Base-by-base conservation (phyloP, 495 filamentous ascomycete species). In the Astrothelium macrocarpum region DNA sequence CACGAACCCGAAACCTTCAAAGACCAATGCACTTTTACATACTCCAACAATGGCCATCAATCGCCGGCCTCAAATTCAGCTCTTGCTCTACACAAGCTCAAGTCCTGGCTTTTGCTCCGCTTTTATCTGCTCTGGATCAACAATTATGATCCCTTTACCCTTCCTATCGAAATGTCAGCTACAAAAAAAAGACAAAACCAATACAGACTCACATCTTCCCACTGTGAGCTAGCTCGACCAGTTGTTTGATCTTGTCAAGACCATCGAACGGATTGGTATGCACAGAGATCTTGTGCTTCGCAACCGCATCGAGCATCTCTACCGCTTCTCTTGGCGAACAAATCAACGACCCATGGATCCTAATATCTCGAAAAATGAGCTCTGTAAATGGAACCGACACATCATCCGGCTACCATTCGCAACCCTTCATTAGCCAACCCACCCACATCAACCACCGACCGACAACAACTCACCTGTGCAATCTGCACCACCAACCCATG, bases 401-500 rank as follows among this genome's bases (percentile, higher is more conserved):
- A 7, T 78, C 69, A 18, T 77, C 61, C 16, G 76, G 77, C 74
- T 76, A 56, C 36, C 25, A 20, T 11, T 29, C 46, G 56, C 12
- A 9, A n/a, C n/a, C 12, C 2, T 4, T 59, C 23, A 61, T 32
- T 14, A 61, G 59, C 20, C 25, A 28, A 20, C 26, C 7, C 18
- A 18, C 23, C 11, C 20, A 11, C 42, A 28, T 59, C 25, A 2
- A 11, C 32, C 29, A 18, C 25, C 26, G 2, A 49, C 10, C 18
- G 29, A 25, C 1, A 49, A 25, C 23, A 60, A 31, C 69, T 49
- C 43, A 74, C 79, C 72, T 83, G 82, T 28, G 81, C 81, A 39
- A 85, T 78, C 71, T 84, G 81, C 16, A 85, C 71, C 53, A 84
- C 68, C 1, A 72, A 72, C 16, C 82, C 82, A 68, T 84, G 82